Evolutionary conservation across 2,329 filamentous ascomycete genomes (phyloP).

Genomic region (Verticillium dahliae): DNA sequence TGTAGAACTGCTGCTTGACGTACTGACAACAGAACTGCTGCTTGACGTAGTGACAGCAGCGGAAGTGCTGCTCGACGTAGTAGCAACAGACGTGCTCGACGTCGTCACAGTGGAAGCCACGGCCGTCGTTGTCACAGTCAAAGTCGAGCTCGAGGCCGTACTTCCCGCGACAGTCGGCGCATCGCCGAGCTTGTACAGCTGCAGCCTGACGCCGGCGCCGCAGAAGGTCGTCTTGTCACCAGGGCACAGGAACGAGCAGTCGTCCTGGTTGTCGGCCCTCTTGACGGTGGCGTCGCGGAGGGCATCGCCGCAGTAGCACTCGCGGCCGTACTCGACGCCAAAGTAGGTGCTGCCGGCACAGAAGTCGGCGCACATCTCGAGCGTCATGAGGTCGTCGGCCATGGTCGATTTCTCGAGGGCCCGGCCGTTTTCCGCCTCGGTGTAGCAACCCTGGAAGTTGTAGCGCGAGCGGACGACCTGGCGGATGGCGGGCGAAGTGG

Average conservation of each 20-base stretch:
- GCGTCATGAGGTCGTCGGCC: constrained; percentile 24
- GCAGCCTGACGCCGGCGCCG: constrained; percentile 6
- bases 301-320: constrained; percentile 14
- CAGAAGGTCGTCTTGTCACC: constrained; percentile 3
- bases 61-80: background rate
- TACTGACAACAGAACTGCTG: background rate
- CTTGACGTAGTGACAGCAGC: background rate
- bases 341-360: constrained; percentile 22
- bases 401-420: constrained; percentile 20
- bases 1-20: too few species aligned
- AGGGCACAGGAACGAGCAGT: constrained; percentile 5
- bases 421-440: constrained; percentile 20
- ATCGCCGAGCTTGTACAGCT: constrained; percentile 1
- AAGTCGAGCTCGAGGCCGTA: background rate
- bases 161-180: too few species aligned
- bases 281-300: constrained; percentile 1
- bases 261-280: constrained; percentile 6
- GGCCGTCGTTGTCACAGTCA: background rate
- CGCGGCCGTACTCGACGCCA: constrained; percentile 24
- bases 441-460: constrained; percentile 27
- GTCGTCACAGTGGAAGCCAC: background rate
- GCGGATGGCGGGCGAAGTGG: constrained; percentile 18
- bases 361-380: constrained; percentile 23
- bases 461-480: constrained; percentile 15
- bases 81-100: background rate